Percentiles rank a stretch among this genome's conserved stretches.
Conservation (phyloP, 2,329 filamentous ascomycete genomes). For the Aureobasidium subglaciale region DNA sequence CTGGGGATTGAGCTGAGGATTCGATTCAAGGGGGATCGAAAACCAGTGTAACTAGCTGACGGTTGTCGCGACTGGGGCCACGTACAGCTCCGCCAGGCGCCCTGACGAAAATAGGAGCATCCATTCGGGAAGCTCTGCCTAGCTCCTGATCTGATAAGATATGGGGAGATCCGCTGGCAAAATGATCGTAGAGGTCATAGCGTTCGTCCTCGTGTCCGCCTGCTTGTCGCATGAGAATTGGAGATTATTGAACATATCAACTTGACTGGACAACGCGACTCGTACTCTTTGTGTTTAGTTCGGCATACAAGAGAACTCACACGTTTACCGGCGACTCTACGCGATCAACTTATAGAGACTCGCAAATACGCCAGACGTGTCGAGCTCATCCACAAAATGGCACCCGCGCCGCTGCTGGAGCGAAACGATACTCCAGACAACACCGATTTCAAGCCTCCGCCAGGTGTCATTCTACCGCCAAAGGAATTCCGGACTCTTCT, state of each 20-base stretch:
- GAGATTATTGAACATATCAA: neutral
- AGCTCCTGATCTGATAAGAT: neutral
- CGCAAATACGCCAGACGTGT: neutral
- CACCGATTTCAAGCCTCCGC: conserved; percentile 67
- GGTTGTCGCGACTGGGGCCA: conserved; percentile 1
- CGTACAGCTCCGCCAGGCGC: conserved; percentile 3
- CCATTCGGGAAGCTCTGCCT: neutral
- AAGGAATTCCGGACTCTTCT: conserved; percentile 76
- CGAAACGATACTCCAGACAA: conserved; percentile 31
- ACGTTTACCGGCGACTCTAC: too few species aligned
- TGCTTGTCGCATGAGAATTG: neutral
- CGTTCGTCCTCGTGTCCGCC: neutral
- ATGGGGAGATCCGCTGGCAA: conserved; percentile 4
- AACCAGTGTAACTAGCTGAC: conserved; percentile 2
- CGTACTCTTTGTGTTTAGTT: neutral
- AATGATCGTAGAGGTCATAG: neutral
- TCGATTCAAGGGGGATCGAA: neutral
- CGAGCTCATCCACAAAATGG: conserved; percentile 20
- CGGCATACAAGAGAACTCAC: neutral
- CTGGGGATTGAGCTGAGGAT: neutral
- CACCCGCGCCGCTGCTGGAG: conserved; percentile 24
- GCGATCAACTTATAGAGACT: neutral
- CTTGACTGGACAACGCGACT: neutral
- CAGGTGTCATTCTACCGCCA: conserved; percentile 78
- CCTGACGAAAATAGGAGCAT: conserved; percentile 4